phyloP scores from a whole-genome alignment of 148 eudicot species.

The Dianthus caryophyllus region DNA sequence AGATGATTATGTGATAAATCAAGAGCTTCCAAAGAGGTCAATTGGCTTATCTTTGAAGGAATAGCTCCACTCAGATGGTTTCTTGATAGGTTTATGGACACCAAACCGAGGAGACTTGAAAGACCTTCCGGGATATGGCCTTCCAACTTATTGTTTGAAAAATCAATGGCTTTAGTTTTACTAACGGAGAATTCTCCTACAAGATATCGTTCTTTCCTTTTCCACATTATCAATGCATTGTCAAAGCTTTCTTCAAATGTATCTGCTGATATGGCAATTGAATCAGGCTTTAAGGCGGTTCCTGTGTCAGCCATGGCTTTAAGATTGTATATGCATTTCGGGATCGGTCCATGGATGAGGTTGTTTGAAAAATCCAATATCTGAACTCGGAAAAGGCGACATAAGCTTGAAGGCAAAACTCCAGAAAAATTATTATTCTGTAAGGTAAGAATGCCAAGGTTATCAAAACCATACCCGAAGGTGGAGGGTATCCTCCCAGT shows the following conservation, averaged over 20 bases:
- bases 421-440: slow-evolving; percentile 4
- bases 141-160: not conserved
- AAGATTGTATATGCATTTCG: no score
- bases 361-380: slow-evolving; percentile 11
- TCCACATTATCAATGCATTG: slow-evolving; percentile 13
- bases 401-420: slow-evolving; percentile 18
- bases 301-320: no score
- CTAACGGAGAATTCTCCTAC: no score
- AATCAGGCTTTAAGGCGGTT: not conserved
- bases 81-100: slow-evolving; percentile 9
- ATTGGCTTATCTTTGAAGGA: not conserved
- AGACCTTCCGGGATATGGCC: slow-evolving; percentile 6
- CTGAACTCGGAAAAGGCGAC: slow-evolving; percentile 8
- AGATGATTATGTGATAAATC: slow-evolving; percentile 12
- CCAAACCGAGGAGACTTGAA: not conserved
- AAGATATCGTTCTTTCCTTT: not conserved
- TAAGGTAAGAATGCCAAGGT: no score
- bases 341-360: slow-evolving; percentile 11
- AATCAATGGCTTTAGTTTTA: slow-evolving; percentile 3
- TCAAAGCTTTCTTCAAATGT: no score
- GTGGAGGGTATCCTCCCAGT: not conserved
- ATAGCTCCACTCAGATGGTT: slow-evolving; percentile 15
- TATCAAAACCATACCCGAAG: not conserved
- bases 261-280: no score
- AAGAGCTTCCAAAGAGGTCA: slow-evolving; percentile 7